phyloP scores from a whole-genome alignment of 108 stramenopile genomes.

The Nannochloropsis oceanica region DNA sequence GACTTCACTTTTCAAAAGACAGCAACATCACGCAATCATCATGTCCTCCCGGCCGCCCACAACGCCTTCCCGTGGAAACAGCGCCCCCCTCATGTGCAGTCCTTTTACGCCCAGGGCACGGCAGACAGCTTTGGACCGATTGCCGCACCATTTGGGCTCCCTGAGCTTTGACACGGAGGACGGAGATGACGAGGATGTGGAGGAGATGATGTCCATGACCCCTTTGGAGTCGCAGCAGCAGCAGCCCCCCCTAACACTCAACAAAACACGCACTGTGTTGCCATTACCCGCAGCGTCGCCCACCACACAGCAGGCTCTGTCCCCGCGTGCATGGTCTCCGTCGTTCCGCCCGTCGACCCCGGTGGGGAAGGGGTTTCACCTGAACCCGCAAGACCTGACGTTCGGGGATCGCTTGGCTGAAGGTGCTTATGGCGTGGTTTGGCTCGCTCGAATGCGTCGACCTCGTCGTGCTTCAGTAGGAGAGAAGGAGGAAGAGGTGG shows the following conservation, averaged over 20 bases:
- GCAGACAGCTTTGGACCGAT: background rate
- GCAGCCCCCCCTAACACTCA: background rate
- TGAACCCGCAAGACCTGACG: background rate
- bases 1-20: too few relatives aligned
- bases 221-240: background rate
- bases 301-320: background rate
- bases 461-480: background rate
- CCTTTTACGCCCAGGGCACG: background rate
- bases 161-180: background rate
- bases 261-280: too few relatives aligned
- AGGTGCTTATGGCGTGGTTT: background rate
- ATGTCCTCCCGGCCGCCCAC: background rate
- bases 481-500: constrained; percentile 8
- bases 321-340: background rate
- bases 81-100: background rate
- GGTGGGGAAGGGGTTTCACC: background rate
- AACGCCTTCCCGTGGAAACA: background rate
- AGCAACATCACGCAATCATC: too few relatives aligned
- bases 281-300: background rate
- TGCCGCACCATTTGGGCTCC: background rate
- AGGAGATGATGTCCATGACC: background rate
- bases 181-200: background rate
- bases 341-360: background rate
- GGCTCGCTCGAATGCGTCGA: background rate
- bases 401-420: background rate